Evolutionary conservation across 1,284 basidiomycete species (phyloP).

Genomic region (Tilletia horrida): DNA sequence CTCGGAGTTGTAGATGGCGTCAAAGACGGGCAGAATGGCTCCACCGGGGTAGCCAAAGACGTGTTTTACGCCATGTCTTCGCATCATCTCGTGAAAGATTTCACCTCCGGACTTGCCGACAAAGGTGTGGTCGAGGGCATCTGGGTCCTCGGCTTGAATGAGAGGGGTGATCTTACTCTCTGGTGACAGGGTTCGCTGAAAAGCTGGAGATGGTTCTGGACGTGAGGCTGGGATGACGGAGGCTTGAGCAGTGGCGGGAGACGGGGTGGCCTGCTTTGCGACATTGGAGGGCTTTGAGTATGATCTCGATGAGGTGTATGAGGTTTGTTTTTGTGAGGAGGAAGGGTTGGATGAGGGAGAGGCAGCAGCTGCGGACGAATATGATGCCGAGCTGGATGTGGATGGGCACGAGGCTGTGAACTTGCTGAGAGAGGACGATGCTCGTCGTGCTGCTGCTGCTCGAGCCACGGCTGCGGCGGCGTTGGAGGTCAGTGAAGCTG

Average conservation of each 20-base stretch:
- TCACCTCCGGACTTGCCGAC: conserved; percentile 91
- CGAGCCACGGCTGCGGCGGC: neutral
- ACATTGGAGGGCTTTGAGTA: neutral
- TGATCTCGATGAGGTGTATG: conserved; percentile 17
- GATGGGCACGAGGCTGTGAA: neutral
- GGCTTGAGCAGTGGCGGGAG: conserved; percentile 17
- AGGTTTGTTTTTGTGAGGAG: conserved; percentile 6
- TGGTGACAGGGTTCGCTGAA: conserved; percentile 35
- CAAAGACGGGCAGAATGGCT: conserved; percentile 96
- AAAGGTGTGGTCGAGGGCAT: conserved; percentile 61
- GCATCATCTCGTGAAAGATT: conserved; percentile 99
- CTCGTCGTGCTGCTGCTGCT: neutral
- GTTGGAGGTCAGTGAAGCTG: neutral
- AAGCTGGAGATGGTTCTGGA: conserved; percentile 48
- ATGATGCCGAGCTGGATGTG: neutral
- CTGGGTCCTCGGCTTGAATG: conserved; percentile 27
- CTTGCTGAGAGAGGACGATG: neutral
- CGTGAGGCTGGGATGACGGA: conserved; percentile 23
- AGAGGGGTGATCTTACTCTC: conserved; percentile 30
- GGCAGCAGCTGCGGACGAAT: conserved; percentile 21
- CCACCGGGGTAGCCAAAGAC: conserved; percentile 98
- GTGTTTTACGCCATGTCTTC: conserved; percentile 90
- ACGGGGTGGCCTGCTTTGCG: conserved; percentile 11
- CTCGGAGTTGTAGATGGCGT: conserved; percentile 94
- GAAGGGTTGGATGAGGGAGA: conserved; percentile 21